A percentile compares a stretch with the other conserved stretches of the same genome.
These are phyloP conservation scores for Mangifera indica DNA, from an alignment of 345 rosid species.

Conservation along the genomic window DNA sequence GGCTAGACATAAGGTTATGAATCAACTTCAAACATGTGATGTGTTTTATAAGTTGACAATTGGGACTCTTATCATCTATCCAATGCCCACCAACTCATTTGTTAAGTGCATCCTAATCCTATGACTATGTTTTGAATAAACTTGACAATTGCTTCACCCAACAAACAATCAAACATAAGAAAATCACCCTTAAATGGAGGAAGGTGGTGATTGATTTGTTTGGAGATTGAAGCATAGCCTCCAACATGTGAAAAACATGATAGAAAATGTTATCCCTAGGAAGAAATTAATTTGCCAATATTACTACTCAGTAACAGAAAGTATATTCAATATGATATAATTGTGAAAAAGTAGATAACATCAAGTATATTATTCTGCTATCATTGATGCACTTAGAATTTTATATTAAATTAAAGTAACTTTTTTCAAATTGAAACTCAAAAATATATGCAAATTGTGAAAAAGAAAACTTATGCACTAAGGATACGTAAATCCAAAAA, in stretches of 20 bases:
- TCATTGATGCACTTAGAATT: too few relatives aligned
- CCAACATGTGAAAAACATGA: too few relatives aligned
- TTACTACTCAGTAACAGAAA: conserved; percentile 3
- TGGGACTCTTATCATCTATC: not conserved
- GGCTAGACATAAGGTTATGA: not conserved
- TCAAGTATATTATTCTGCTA: too few relatives aligned
- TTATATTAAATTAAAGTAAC: too few relatives aligned
- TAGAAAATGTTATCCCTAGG: too few relatives aligned
- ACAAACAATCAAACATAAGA: not conserved
- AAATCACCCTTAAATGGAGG: not conserved
- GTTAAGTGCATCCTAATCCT: not conserved
- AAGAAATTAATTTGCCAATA: too few relatives aligned
- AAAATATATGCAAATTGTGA: too few relatives aligned
- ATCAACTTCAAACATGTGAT: conserved; percentile 8
- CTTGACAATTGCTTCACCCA: not conserved
- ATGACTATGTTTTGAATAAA: not conserved
- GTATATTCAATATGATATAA: conserved; percentile 8
- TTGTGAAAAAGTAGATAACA: too few relatives aligned
- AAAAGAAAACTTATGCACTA: too few relatives aligned
- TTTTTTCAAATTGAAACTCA: too few relatives aligned
- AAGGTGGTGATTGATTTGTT: not conserved
- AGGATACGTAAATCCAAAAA: too few relatives aligned
- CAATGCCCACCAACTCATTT: conserved; percentile 2
- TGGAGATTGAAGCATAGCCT: not conserved
- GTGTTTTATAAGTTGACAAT: not conserved